These are phyloP conservation scores for Udeniomyces megalosporus DNA, from an alignment of 768 basidiomycete genomes.

Conservation along the genomic window DNA sequence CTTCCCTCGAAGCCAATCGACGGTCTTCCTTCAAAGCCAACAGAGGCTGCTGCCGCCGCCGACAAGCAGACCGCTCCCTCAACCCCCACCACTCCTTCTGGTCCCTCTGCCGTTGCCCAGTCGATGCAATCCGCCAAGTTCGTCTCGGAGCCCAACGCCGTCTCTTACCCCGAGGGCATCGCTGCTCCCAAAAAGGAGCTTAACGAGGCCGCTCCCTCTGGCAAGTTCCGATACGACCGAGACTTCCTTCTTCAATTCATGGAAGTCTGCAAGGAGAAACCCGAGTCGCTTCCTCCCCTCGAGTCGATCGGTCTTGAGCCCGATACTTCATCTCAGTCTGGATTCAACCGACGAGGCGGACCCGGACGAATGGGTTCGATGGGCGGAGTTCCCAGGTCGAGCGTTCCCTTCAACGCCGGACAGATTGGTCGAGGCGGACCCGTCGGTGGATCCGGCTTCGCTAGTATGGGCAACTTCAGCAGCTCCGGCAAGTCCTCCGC, in stretches of 20 bases:
- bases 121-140: conserved; percentile 59
- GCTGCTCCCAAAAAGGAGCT: conserved; percentile 68
- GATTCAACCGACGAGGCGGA: conserved; percentile 2
- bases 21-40: conserved; percentile 18
- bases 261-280: conserved; percentile 84
- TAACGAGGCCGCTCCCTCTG: conserved; percentile 64
- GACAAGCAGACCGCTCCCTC: background rate
- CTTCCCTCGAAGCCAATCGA: conserved; percentile 17
- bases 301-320: conserved; percentile 84
- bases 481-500: conserved; percentile 8
- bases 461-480: conserved; percentile 27
- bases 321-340: conserved; percentile 32
- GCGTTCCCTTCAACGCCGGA: background rate
- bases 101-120: conserved; percentile 18
- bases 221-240: conserved; percentile 93
- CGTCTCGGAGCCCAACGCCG: conserved; percentile 61
- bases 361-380: conserved; percentile 1
- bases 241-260: conserved; percentile 97
- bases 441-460: conserved; percentile 2
- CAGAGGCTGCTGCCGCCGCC: conserved; percentile 4
- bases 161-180: conserved; percentile 70
- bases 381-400: background rate
- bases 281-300: conserved; percentile 70
- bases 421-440: background rate
- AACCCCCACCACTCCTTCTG: background rate